phyloP scores from a whole-genome alignment of 805 yeast genomes.

The Cyberlindnera euphorbiiphila region DNA sequence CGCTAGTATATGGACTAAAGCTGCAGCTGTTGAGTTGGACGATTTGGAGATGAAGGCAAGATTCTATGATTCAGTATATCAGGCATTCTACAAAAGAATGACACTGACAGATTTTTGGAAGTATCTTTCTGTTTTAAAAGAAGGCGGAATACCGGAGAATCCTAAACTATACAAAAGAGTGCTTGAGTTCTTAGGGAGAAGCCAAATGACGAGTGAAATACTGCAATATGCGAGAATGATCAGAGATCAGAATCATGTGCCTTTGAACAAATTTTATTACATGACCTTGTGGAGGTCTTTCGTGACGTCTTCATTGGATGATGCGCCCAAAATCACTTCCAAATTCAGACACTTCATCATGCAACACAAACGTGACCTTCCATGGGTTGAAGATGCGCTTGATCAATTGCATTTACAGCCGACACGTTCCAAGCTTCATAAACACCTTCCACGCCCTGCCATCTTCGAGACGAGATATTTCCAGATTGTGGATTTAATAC shows the following conservation, averaged over 20 bases:
- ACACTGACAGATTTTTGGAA: constrained; percentile 8
- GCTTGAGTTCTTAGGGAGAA: constrained; percentile 7
- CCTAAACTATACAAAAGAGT: constrained; percentile 3
- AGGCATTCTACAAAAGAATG: constrained; percentile 9
- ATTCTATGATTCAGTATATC: constrained; percentile 14
- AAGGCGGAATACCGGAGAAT: constrained; percentile 9
- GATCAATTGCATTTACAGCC: background rate
- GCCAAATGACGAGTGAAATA: background rate
- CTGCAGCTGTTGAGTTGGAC: background rate
- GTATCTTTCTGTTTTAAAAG: constrained; percentile 11
- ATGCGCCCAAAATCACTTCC: constrained; percentile 1
- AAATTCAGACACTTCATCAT: constrained; percentile 5
- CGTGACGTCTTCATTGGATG: constrained; percentile 2
- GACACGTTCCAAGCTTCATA: background rate
- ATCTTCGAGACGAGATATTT: constrained; percentile 2
- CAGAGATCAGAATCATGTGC: background rate
- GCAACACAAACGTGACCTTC: constrained; percentile 1
- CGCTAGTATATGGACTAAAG: constrained; percentile 6
- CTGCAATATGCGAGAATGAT: constrained; percentile 7
- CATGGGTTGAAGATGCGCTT: constrained; percentile 7
- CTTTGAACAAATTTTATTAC: constrained; percentile 6
- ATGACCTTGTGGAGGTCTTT: constrained; percentile 9
- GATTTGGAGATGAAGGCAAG: constrained; percentile 7
- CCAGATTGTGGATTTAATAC: background rate
- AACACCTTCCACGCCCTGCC: background rate